These are phyloP conservation scores for Dichotomocladium elegans DNA, from an alignment of 371 early-diverging fungal species.

Conservation along the genomic window DNA sequence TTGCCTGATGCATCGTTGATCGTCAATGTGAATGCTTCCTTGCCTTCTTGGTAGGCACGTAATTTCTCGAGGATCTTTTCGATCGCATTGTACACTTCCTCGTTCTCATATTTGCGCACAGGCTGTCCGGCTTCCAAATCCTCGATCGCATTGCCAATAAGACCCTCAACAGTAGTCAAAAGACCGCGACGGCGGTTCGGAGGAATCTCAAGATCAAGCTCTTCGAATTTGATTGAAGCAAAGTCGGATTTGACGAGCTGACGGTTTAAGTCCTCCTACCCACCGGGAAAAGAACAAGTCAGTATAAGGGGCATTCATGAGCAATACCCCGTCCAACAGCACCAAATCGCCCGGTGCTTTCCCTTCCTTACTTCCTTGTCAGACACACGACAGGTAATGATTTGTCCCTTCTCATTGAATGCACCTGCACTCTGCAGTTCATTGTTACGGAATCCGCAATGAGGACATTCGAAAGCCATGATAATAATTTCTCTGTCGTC, in stretches of 20 bases:
- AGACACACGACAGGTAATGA: slow-evolving; percentile 57
- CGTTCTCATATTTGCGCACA: slow-evolving; percentile 64
- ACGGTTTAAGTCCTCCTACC: slow-evolving; percentile 74
- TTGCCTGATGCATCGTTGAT: slow-evolving; percentile 94
- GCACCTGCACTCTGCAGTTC: slow-evolving; percentile 87
- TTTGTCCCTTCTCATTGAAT: slow-evolving; percentile 77
- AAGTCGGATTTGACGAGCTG: slow-evolving; percentile 90
- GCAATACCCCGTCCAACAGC: no score
- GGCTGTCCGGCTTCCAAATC: slow-evolving; percentile 79
- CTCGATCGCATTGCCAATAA: slow-evolving; percentile 74
- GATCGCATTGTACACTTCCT: slow-evolving; percentile 70
- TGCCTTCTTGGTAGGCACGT: slow-evolving; percentile 50
- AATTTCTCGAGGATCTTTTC: slow-evolving; percentile 68
- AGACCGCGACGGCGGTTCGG: slow-evolving; percentile 70
- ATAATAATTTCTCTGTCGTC: slow-evolving; percentile 75
- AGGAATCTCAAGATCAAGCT: slow-evolving; percentile 90
- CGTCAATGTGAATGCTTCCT: slow-evolving; percentile 65
- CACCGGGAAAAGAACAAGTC: neutral
- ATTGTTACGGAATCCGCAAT: slow-evolving; percentile 87
- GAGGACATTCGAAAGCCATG: slow-evolving; percentile 93
- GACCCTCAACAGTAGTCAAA: slow-evolving; percentile 89
- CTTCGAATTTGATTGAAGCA: slow-evolving; percentile 75
- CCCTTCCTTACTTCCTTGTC: slow-evolving; percentile 42
- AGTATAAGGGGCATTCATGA: no score
- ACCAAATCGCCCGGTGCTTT: neutral